Percentiles rank a stretch among this genome's conserved stretches.
These are phyloP conservation scores for Linanthus parryae DNA, from an alignment of 148 eudicot genomes.

Conservation along the genomic window DNA sequence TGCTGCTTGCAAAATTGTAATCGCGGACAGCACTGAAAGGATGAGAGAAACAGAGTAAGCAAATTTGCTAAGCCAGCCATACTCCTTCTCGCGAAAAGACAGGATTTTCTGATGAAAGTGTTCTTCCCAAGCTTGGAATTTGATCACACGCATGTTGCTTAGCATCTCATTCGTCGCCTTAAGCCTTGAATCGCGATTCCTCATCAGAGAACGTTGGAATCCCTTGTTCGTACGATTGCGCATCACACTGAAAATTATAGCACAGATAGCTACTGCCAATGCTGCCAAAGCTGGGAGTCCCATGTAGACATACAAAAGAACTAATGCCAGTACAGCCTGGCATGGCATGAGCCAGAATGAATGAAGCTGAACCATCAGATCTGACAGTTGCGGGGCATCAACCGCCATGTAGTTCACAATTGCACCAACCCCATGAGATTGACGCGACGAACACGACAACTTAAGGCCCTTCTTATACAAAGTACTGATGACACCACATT, in stretches of 20 bases:
- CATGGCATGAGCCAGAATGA: conserved; percentile 20
- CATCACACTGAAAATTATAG: conserved; percentile 9
- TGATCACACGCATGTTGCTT: conserved; percentile 18
- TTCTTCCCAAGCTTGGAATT: conserved; percentile 22
- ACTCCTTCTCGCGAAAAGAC: conserved; percentile 14
- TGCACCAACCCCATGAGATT: conserved; percentile 18
- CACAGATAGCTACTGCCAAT: conserved; percentile 5
- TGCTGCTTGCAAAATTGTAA: conserved; percentile 4
- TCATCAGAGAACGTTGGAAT: conserved; percentile 14
- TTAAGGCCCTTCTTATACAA: conserved; percentile 18
- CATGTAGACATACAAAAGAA: conserved; percentile 13
- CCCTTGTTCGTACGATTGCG: background rate
- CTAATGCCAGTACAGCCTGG: conserved; percentile 10
- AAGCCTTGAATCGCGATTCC: conserved; percentile 16
- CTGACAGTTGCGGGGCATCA: conserved; percentile 17
- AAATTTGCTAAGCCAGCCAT: conserved; percentile 17
- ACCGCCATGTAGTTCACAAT: conserved; percentile 22
- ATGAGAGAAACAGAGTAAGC: conserved; percentile 10
- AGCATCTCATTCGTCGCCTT: conserved; percentile 22
- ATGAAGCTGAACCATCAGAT: conserved; percentile 15
- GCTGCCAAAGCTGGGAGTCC: conserved; percentile 13
- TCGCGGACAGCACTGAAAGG: conserved; percentile 7
- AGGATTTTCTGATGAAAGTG: conserved; percentile 11
- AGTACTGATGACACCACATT: conserved; percentile 12
- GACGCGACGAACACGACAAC: conserved; percentile 17